phyloP scores from a whole-genome alignment of 371 early-diverging fungal genomes.

The Coemansia linderi region DNA sequence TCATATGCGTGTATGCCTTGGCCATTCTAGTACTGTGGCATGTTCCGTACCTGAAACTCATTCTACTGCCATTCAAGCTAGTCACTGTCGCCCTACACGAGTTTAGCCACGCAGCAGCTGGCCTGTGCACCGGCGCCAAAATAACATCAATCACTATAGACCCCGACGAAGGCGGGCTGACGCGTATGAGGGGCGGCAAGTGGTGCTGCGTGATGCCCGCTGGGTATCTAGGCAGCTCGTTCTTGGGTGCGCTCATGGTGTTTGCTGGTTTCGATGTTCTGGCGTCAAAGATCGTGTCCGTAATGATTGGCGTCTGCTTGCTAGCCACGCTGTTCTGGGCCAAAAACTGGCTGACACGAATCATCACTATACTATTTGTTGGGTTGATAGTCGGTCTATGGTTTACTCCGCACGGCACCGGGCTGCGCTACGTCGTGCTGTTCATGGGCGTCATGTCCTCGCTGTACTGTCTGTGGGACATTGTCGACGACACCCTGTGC shows the following conservation, averaged over 20 bases:
- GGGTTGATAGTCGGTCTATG: conserved; percentile 81
- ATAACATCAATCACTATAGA: conserved; percentile 90
- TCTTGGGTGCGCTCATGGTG: conserved; percentile 86
- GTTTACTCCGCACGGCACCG: conserved; percentile 74
- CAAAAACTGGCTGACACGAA: conserved; percentile 82
- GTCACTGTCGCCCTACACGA: conserved; percentile 84
- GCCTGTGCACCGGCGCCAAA: conserved; percentile 82
- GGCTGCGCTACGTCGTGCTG: conserved; percentile 82
- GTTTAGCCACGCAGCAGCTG: conserved; percentile 79
- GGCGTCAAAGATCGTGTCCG: conserved; percentile 83
- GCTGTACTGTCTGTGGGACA: conserved; percentile 91
- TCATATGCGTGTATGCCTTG: conserved; percentile 71
- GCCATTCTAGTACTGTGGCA: conserved; percentile 84
- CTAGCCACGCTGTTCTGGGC: conserved; percentile 82
- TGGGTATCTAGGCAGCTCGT: conserved; percentile 73
- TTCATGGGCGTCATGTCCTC: conserved; percentile 93
- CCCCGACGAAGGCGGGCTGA: conserved; percentile 91
- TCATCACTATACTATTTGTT: conserved; percentile 78
- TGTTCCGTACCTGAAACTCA: conserved; percentile 74
- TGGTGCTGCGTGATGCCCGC: conserved; percentile 78
- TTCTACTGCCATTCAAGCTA: conserved; percentile 91
- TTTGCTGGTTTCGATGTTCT: conserved; percentile 86
- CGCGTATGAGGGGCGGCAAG: conserved; percentile 77
- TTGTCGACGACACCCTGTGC: conserved; percentile 87
- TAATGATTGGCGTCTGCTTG: conserved; percentile 76